phyloP scores from a whole-genome alignment of 495 filamentous ascomycete genomes.

The Aspergillus sclerotiicarbonarius region DNA sequence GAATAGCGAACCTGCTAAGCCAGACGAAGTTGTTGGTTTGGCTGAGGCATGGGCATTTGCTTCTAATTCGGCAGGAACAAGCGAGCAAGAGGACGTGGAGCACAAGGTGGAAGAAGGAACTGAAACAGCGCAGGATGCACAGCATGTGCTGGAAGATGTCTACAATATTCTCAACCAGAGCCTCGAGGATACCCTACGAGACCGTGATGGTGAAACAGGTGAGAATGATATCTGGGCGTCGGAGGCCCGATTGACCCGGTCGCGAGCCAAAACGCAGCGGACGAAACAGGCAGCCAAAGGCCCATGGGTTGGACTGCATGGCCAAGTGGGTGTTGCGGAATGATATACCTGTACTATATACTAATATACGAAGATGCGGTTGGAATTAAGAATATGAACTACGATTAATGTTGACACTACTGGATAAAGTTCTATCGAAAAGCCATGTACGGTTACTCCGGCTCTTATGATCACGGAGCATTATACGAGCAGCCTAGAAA shows the following conservation, averaged over 20 bases:
- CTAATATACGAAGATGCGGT: background rate
- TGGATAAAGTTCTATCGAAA: background rate
- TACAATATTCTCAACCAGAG: conserved; percentile 39
- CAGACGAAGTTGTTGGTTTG: conserved; percentile 34
- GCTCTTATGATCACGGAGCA: background rate
- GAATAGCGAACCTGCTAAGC: conserved; percentile 17
- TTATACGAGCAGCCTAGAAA: background rate
- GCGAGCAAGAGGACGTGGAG: conserved; percentile 37
- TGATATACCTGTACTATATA: conserved; percentile 2
- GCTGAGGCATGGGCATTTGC: conserved; percentile 53
- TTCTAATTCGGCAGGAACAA: conserved; percentile 36
- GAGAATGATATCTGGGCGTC: conserved; percentile 37
- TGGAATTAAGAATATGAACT: background rate
- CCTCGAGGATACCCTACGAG: conserved; percentile 24
- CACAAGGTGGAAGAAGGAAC: conserved; percentile 34
- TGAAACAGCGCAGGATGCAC: conserved; percentile 33
- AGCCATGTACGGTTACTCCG: no score
- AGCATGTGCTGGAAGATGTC: conserved; percentile 31
- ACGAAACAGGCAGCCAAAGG: conserved; percentile 29
- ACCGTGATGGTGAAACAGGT: conserved; percentile 17
- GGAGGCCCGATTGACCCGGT: conserved; percentile 30
- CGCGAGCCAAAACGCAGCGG: conserved; percentile 21
- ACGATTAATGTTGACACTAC: background rate
- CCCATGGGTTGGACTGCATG: conserved; percentile 41
- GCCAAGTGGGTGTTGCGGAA: conserved; percentile 33